Evolutionary conservation across 208 protist genomes (phyloP).

Genomic region (Trypanosoma theileri): DNA sequence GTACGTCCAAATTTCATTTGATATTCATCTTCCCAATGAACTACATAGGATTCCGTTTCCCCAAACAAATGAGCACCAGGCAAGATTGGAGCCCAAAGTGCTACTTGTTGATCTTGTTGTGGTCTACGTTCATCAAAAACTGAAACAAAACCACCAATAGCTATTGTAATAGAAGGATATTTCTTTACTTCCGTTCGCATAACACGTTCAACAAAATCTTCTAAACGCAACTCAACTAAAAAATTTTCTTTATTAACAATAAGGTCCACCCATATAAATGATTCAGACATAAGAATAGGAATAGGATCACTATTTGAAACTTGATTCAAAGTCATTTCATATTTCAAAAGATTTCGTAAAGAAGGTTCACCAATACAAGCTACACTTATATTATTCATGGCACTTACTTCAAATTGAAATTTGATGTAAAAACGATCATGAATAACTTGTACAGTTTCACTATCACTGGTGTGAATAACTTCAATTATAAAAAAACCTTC

Average conservation of each 20-base stretch:
- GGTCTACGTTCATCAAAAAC: conserved; percentile 74
- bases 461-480: conserved; percentile 45
- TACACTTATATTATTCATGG: conserved; percentile 62
- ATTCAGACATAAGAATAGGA: conserved; percentile 16
- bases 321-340: conserved; percentile 27
- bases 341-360: conserved; percentile 42
- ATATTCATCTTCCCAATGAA: conserved; percentile 83
- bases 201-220: conserved; percentile 54
- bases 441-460: conserved; percentile 15
- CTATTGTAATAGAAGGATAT: conserved; percentile 54
- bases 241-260: not conserved
- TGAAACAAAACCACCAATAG: conserved; percentile 70
- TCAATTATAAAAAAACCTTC: conserved; percentile 71
- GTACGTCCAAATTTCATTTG: conserved; percentile 66
- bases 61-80: conserved; percentile 36
- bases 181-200: conserved; percentile 27
- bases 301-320: not conserved
- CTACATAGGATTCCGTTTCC: conserved; percentile 56
- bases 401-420: conserved; percentile 69
- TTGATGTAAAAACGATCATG: conserved; percentile 47
- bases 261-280: conserved; percentile 15
- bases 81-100: conserved; percentile 67
- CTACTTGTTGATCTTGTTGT: conserved; percentile 76
- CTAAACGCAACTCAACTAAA: conserved; percentile 44
- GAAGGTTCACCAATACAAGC: conserved; percentile 36